phyloP scores from a whole-genome alignment of 345 rosid species.

The Eutrema japonicum region DNA sequence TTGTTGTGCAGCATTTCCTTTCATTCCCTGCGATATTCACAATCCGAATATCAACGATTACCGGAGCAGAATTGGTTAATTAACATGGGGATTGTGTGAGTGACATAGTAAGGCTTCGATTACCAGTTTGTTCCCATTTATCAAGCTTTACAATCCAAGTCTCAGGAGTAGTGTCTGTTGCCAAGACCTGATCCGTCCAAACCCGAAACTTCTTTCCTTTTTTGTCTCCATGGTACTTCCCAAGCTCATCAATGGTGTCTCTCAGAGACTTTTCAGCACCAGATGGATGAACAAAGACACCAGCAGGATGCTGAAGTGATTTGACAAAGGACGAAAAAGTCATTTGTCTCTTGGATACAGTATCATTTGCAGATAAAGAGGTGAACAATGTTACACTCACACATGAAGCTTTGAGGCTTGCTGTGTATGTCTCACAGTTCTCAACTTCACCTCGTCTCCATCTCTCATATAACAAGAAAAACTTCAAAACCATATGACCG shows the following conservation, averaged over 20 bases:
- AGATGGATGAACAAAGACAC: slow-evolving; percentile 69
- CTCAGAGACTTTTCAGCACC: slow-evolving; percentile 66
- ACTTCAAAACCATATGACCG: slow-evolving; percentile 58
- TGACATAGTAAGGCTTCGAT: slow-evolving; percentile 19
- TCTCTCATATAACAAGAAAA: slow-evolving; percentile 81
- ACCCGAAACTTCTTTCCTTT: slow-evolving; percentile 64
- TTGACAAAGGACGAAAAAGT: slow-evolving; percentile 1
- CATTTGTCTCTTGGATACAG: slow-evolving; percentile 11
- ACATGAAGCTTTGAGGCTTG: slow-evolving; percentile 66
- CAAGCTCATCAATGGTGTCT: slow-evolving; percentile 61
- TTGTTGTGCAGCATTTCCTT: slow-evolving; percentile 60
- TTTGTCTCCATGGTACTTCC: slow-evolving; percentile 68
- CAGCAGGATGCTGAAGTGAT: slow-evolving; percentile 57
- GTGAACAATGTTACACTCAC: slow-evolving; percentile 52
- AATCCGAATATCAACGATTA: not conserved
- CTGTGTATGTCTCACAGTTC: slow-evolving; percentile 59
- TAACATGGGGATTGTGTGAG: not conserved
- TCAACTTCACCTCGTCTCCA: slow-evolving; percentile 92
- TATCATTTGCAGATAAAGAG: not conserved
- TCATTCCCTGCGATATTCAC: slow-evolving; percentile 56
- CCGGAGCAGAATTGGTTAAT: not conserved
- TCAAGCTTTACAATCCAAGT: slow-evolving; percentile 73
- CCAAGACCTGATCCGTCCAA: slow-evolving; percentile 76
- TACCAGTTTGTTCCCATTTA: slow-evolving; percentile 83
- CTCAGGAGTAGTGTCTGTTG: slow-evolving; percentile 58